A percentile compares a stretch with the other conserved stretches of the same genome.
Evolutionary conservation across 2,329 filamentous ascomycete genomes (phyloP).

Genomic region (Xylaria sp.): DNA sequence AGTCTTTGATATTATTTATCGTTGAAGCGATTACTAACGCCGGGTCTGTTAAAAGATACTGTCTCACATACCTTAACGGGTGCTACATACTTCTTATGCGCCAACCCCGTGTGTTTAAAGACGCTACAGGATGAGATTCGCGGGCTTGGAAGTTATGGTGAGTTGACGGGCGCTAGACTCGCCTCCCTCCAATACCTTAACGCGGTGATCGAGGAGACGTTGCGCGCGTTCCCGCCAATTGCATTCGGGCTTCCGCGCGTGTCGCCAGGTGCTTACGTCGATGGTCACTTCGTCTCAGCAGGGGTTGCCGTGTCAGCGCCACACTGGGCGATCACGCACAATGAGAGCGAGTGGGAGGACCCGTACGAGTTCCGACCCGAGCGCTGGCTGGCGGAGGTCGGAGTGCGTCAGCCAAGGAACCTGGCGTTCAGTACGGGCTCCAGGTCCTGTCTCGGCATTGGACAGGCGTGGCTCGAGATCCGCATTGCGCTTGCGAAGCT

Average conservation of each 20-base stretch:
- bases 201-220: constrained; percentile 36
- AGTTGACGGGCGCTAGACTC: constrained; percentile 29
- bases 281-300: constrained; percentile 33
- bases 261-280: constrained; percentile 36
- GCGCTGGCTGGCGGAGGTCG: constrained; percentile 33
- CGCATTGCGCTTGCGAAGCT: constrained; percentile 37
- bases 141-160: constrained; percentile 36
- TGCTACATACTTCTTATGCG: constrained; percentile 46
- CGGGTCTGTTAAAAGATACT: too few species aligned
- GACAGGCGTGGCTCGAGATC: constrained; percentile 38
- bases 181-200: constrained; percentile 32
- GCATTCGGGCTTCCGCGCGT: constrained; percentile 36
- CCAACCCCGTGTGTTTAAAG: constrained; percentile 41
- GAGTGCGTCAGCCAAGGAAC: constrained; percentile 14
- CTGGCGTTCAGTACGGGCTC: constrained; percentile 37
- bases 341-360: constrained; percentile 32
- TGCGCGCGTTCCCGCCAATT: constrained; percentile 35
- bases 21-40: too few species aligned
- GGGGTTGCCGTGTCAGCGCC: constrained; percentile 32
- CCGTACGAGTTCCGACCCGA: constrained; percentile 35
- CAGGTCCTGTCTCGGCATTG: constrained; percentile 35
- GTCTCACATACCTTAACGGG: constrained; percentile 46
- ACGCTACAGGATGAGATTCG: constrained; percentile 46
- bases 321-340: constrained; percentile 34
- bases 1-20: too few species aligned